phyloP scores from a whole-genome alignment of 805 yeast species.

The Ogataea ganodermae region DNA sequence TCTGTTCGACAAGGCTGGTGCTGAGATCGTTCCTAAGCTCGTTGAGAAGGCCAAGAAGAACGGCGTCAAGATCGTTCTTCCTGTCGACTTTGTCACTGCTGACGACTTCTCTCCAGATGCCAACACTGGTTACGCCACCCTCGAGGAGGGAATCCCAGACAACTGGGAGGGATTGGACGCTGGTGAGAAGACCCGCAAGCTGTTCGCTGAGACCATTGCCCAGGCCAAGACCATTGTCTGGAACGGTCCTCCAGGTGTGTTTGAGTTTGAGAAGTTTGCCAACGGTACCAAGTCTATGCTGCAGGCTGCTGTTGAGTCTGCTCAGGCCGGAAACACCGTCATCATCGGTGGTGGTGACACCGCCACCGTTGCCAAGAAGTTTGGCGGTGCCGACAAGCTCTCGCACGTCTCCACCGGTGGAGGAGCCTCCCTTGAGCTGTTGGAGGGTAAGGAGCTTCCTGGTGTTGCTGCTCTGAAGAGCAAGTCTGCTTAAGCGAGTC shows the following conservation, averaged over 20 bases:
- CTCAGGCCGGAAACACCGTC: constrained; percentile 86
- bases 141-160: constrained; percentile 90
- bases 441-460: constrained; percentile 98
- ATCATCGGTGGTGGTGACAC: constrained; percentile 99
- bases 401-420: constrained; percentile 99
- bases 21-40: constrained; percentile 90
- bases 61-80: constrained; percentile 90
- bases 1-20: constrained; percentile 89
- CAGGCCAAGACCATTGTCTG: constrained; percentile 97
- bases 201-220: constrained; percentile 80
- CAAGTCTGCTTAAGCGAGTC: constrained; percentile 10
- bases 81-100: constrained; percentile 95
- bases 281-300: constrained; percentile 88
- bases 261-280: constrained; percentile 92
- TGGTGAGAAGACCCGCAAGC: constrained; percentile 85
- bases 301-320: constrained; percentile 84
- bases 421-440: constrained; percentile 98
- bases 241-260: constrained; percentile 99
- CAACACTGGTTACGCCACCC: constrained; percentile 77
- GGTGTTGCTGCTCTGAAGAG: constrained; percentile 64
- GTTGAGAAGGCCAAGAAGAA: constrained; percentile 96
- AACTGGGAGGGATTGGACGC: constrained; percentile 95
- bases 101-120: constrained; percentile 95
- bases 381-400: constrained; percentile 92
- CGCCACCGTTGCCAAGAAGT: constrained; percentile 98